These are phyloP conservation scores for Deinandra increscens DNA, from an alignment of 129 eudicot species.

Conservation along the genomic window DNA sequence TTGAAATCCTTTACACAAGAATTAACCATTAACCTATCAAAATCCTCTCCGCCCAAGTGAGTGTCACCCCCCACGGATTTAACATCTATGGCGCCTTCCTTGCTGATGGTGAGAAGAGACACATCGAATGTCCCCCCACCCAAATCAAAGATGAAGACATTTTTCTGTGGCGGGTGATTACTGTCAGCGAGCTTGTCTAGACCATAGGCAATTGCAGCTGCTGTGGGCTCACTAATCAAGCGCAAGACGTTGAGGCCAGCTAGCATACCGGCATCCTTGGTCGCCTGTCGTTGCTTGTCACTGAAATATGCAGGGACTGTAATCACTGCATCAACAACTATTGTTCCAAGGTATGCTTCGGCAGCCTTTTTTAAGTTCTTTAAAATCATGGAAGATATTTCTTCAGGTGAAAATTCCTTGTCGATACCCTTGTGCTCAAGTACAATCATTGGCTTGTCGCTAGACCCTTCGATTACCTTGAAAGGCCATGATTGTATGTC, in stretches of 20 bases:
- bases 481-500: neutral
- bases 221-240: neutral
- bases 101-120: neutral
- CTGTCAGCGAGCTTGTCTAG: neutral
- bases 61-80: neutral
- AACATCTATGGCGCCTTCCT: neutral
- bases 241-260: neutral
- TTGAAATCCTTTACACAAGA: neutral
- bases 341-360: neutral
- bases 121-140: constrained; percentile 4
- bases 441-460: neutral
- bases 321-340: neutral
- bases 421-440: neutral
- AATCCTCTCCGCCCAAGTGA: constrained; percentile 1
- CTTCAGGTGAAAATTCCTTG: neutral
- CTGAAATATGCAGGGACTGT: neutral
- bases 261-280: neutral
- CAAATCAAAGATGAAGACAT: neutral
- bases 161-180: neutral
- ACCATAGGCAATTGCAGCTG: neutral
- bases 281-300: neutral
- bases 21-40: neutral
- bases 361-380: neutral
- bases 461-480: neutral
- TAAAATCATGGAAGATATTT: neutral